A percentile compares a stretch with the other conserved stretches of the same genome.
Conservation (phyloP, 768 basidiomycete species). For the Candolleomyces eurysporus region DNA sequence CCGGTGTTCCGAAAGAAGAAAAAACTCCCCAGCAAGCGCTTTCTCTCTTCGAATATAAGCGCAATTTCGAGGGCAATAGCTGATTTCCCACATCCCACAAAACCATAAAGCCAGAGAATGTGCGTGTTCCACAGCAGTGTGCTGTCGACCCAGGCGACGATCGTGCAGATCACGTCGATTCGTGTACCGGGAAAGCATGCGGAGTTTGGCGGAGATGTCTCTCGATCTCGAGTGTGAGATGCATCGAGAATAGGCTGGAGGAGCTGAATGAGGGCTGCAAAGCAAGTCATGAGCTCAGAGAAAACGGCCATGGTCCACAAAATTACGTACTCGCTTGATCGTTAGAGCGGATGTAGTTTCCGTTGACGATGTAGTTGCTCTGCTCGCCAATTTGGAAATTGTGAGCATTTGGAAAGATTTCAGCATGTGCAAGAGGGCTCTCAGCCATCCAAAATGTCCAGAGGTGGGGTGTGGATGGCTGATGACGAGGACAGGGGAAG, state of each 20-base stretch:
- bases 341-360: no score
- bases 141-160: background rate
- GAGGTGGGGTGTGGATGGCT: no score
- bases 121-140: background rate
- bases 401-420: no score
- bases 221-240: background rate
- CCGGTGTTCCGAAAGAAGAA: constrained; percentile 12
- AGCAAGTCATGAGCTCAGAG: no score
- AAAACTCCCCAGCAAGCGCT: constrained; percentile 10
- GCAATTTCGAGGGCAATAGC: constrained; percentile 15
- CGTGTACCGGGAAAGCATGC: background rate
- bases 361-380: no score
- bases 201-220: background rate
- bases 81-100: constrained; percentile 20
- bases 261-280: background rate
- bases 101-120: constrained; percentile 17
- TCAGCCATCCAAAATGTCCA: no score
- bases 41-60: background rate
- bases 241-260: background rate
- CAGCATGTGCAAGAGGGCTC: no score
- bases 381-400: no score
- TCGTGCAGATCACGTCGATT: background rate
- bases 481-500: no score
- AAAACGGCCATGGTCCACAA: no score
- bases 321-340: no score